Evolutionary conservation across 352 stramenopile genomes (phyloP).

Genomic region (Globisporangium polare): DNA sequence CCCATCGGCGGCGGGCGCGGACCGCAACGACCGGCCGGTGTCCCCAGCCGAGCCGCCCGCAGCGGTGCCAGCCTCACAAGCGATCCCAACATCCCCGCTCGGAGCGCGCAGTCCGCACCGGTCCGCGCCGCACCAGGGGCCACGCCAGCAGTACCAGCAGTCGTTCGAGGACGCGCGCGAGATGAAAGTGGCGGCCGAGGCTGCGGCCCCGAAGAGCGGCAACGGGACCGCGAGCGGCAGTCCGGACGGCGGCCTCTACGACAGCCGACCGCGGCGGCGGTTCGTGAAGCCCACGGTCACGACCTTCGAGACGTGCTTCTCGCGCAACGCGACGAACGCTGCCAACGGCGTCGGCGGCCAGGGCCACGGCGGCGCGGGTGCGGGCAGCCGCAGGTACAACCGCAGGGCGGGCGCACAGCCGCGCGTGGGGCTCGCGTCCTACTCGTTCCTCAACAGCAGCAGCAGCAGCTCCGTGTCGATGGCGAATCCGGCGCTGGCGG

Average conservation of each 20-base stretch:
- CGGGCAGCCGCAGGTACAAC: constrained; percentile 6
- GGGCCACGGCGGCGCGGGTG: not conserved
- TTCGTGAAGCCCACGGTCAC: constrained; percentile 51
- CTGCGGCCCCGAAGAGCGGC: not conserved
- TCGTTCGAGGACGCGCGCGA: not conserved
- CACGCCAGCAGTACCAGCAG: not conserved
- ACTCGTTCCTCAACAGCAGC: constrained; percentile 17
- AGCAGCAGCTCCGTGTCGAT: constrained; percentile 11
- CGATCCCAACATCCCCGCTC: no score
- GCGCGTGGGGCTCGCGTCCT: constrained; percentile 13
- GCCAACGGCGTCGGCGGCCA: not conserved
- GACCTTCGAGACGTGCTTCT: constrained; percentile 48
- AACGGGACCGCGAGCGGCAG: not conserved
- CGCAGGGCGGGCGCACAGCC: constrained; percentile 1
- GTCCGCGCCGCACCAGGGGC: not conserved
- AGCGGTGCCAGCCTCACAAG: no score
- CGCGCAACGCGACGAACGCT: constrained; percentile 19
- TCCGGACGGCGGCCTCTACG: not conserved
- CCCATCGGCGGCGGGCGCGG: no score
- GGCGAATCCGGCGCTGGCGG: not conserved
- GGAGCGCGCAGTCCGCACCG: not conserved
- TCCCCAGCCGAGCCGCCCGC: no score
- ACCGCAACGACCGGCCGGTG: no score
- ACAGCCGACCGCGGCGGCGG: constrained; percentile 25
- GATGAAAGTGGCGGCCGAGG: not conserved